phyloP scores from a whole-genome alignment of 164 flowering plant species.

The Sedum album region DNA sequence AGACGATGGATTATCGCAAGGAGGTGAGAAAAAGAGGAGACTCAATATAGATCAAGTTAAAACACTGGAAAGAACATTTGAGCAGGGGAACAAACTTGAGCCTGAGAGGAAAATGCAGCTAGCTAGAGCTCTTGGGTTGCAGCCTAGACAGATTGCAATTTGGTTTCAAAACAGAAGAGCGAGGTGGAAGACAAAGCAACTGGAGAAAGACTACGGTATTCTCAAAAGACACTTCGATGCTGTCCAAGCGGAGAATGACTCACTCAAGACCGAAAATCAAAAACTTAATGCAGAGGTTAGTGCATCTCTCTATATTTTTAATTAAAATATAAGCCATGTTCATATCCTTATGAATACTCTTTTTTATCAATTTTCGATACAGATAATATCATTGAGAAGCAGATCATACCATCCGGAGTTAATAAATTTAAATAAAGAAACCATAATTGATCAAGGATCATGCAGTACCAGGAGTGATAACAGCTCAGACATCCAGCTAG shows the following conservation, averaged over 20 bases:
- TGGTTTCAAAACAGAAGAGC: constrained; percentile 92
- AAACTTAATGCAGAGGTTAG: constrained; percentile 65
- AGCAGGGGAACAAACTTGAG: constrained; percentile 79
- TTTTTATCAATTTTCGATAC: not conserved
- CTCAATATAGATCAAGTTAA: constrained; percentile 76
- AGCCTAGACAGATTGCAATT: constrained; percentile 79
- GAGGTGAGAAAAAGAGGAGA: constrained; percentile 63
- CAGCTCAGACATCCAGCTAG: not conserved
- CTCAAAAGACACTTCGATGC: constrained; percentile 67
- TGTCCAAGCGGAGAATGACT: constrained; percentile 60
- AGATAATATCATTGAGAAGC: not conserved
- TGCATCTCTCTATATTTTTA: not conserved
- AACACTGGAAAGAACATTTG: constrained; percentile 77
- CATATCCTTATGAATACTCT: not conserved
- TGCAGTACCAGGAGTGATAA: not conserved
- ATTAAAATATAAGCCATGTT: not conserved
- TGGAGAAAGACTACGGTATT: constrained; percentile 76
- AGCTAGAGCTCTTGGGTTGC: constrained; percentile 70
- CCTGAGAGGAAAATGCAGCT: constrained; percentile 89
- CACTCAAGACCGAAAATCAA: constrained; percentile 57
- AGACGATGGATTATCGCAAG: constrained; percentile 32
- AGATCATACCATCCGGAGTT: not conserved
- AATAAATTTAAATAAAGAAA: not conserved
- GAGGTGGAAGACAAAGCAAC: constrained; percentile 83
- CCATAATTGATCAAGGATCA: not conserved